These are phyloP conservation scores for Phytophthora aleatoria DNA, from an alignment of 352 stramenopile species.

Conservation along the genomic window DNA sequence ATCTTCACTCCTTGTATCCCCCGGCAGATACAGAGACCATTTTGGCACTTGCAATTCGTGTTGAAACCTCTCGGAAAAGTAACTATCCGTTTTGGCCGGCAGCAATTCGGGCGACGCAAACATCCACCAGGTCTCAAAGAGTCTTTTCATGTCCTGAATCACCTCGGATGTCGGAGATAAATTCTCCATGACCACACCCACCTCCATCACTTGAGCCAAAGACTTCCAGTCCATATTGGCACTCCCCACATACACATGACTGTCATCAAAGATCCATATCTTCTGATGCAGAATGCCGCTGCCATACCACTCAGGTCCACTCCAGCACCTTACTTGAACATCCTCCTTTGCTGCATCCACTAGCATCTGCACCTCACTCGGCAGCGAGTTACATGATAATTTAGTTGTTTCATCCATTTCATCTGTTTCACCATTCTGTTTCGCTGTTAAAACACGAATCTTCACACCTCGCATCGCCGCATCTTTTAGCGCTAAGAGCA, in stretches of 20 bases:
- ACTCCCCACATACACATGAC: constrained; percentile 76
- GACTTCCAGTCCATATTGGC: constrained; percentile 91
- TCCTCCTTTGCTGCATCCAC: constrained; percentile 33
- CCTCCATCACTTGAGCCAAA: constrained; percentile 83
- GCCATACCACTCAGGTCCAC: constrained; percentile 68
- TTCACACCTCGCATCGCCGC: constrained; percentile 56
- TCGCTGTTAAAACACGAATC: constrained; percentile 60
- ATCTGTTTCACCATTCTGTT: constrained; percentile 21
- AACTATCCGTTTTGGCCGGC: constrained; percentile 38
- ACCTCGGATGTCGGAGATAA: constrained; percentile 35
- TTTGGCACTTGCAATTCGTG: constrained; percentile 55
- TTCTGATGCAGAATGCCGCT: constrained; percentile 87
- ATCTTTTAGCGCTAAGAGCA: constrained; percentile 58
- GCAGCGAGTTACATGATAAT: constrained; percentile 46
- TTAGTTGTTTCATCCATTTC: constrained; percentile 10
- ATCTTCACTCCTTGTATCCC: constrained; percentile 35
- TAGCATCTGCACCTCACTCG: constrained; percentile 61
- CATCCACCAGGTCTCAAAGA: constrained; percentile 80
- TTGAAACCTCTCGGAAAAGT: constrained; percentile 69
- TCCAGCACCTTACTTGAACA: constrained; percentile 65
- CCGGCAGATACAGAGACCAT: constrained; percentile 63
- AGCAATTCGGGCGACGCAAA: constrained; percentile 47
- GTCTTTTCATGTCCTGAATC: constrained; percentile 60
- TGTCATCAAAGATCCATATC: constrained; percentile 73
- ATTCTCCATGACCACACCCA: constrained; percentile 71